Percentiles rank a stretch among this genome's conserved stretches.
phyloP scores from a whole-genome alignment of 352 stramenopile genomes.

The Pythium phragmiticola region DNA sequence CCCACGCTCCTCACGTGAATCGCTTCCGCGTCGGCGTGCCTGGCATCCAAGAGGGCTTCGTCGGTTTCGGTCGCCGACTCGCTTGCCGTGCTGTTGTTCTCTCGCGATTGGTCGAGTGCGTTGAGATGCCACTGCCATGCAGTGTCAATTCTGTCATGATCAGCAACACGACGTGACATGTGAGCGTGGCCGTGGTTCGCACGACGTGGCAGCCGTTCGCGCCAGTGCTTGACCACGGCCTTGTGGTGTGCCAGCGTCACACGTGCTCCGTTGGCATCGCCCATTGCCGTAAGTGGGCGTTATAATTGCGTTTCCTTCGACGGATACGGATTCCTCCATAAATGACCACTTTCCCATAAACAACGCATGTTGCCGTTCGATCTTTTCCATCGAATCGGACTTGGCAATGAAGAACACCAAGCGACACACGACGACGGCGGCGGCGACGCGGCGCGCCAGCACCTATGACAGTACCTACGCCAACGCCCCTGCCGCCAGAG shows the following conservation, averaged over 20 bases:
- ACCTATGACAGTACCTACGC: background rate
- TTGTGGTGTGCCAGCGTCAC: slow-evolving; percentile 18
- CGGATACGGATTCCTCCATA: slow-evolving; percentile 7
- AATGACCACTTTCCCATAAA: slow-evolving; percentile 4
- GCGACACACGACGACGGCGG: background rate
- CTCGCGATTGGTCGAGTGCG: background rate
- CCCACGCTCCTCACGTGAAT: slow-evolving; percentile 31
- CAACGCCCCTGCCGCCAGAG: background rate
- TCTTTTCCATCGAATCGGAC: slow-evolving; percentile 10
- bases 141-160: background rate
- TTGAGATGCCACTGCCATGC: background rate
- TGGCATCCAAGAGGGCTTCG: background rate
- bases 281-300: background rate
- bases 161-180: too few species aligned
- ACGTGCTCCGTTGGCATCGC: background rate
- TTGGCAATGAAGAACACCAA: slow-evolving; percentile 14
- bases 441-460: background rate
- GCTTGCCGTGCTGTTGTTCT: background rate
- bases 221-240: slow-evolving; percentile 25
- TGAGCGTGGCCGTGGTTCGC: background rate
- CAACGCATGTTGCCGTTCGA: slow-evolving; percentile 8
- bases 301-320: background rate
- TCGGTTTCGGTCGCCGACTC: background rate
- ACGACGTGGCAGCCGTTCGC: background rate
- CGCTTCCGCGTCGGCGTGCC: slow-evolving; percentile 3